These are phyloP conservation scores for Fusarium verticillioides DNA, from an alignment of 2,329 filamentous ascomycete genomes.

Conservation along the genomic window DNA sequence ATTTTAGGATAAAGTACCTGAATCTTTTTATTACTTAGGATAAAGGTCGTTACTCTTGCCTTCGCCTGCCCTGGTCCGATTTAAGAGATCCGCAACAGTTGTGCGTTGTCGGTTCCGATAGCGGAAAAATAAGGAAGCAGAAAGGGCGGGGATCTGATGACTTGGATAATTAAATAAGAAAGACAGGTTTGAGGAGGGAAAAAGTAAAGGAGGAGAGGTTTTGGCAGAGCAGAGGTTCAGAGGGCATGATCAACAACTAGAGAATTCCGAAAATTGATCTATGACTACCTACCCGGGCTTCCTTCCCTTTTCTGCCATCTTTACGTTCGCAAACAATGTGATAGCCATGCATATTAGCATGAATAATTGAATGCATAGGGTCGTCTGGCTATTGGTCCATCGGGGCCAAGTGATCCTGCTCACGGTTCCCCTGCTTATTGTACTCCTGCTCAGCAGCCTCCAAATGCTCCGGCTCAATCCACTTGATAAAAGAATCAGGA, in stretches of 20 bases:
- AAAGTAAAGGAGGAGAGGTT: not conserved
- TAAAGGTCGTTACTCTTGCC: too few relatives aligned
- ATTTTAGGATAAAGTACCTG: too few relatives aligned
- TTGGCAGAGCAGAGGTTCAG: not conserved
- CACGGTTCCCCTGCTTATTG: not conserved
- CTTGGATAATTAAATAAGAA: accelerated
- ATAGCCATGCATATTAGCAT: not conserved
- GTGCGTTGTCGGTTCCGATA: too few relatives aligned
- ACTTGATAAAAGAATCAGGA: not conserved
- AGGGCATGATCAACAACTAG: not conserved
- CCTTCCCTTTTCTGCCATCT: not conserved
- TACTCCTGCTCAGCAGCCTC: not conserved
- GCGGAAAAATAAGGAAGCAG: too few relatives aligned
- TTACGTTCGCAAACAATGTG: not conserved
- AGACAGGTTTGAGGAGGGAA: not conserved
- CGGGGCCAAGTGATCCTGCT: not conserved
- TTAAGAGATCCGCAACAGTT: too few relatives aligned
- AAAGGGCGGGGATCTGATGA: not conserved
- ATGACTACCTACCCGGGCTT: not conserved
- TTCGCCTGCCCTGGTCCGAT: too few relatives aligned
- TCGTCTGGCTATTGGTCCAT: not conserved
- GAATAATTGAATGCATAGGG: not conserved
- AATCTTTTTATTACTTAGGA: too few relatives aligned
- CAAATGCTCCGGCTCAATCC: not conserved
- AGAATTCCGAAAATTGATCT: not conserved